Evolutionary conservation across 305 asterid species (phyloP), one percentile per base, ranked within the genome.

Genomic region (Lippia alba): DNA sequence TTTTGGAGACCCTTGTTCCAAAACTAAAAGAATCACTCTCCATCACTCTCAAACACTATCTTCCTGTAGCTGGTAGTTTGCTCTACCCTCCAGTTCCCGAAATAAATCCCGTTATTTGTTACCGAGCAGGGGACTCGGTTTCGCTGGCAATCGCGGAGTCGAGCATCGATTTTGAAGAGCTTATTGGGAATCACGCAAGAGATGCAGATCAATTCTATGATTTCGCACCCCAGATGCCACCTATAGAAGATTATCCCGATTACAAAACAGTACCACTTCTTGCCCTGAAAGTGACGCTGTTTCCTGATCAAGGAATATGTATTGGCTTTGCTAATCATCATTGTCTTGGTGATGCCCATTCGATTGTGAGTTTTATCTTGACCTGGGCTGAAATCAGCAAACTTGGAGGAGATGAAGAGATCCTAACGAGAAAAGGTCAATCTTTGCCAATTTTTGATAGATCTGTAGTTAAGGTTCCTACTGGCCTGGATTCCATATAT

Each of bases 21-120:
- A 64, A 78, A 6, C 87, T 82, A 67, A 85, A 78, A 53, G 16
- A 66, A 1, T 78, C 90, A 9, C 81, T 85, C 70, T 76, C 90
- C 12, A 61, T 71, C 51, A 39, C 85, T 56, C 84, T 85, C 40
- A 64, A 69, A 30, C 80, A 82, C 78, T 82, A 78, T 64, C 59
- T 82, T 17, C 82, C 84, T 0, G 30, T 82, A 9, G 78, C 85
- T 3, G 75, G 81, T 14, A 78, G 82, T 30, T 15, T 85, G 41
- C 59, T 80, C 66, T 67, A 41, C 67, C 85, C 81, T 4, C 4
- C 16, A 3, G 56, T 66, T 36, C 6, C 70, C 2, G 74, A 53
- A 0, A 50, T 62, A 53, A 73, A 51, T 46, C 86, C 89, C 44
- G 8, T 41, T 1, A 5, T 84, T 5, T 74, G 83, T 9, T 77